phyloP scores from a whole-genome alignment of 805 yeast genomes.

The Metschnikowia cubensis region DNA sequence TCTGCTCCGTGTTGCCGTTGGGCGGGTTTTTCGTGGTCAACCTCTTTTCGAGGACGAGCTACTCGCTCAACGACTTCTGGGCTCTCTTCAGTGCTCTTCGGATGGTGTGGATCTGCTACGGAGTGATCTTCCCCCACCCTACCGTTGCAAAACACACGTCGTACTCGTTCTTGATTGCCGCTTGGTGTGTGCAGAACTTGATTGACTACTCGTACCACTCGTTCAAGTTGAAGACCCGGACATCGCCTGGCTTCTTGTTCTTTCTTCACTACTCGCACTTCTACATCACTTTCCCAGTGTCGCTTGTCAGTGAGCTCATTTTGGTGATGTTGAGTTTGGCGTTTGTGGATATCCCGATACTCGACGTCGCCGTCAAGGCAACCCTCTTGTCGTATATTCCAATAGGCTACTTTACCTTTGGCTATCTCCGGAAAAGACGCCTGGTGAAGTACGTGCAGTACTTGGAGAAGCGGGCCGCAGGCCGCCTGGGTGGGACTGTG shows the following conservation, averaged over 20 bases:
- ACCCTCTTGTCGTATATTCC: constrained; percentile 34
- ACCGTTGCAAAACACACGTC: constrained; percentile 39
- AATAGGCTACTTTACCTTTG: constrained; percentile 33
- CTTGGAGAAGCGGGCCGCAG: constrained; percentile 20
- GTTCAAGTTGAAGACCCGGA: constrained; percentile 32
- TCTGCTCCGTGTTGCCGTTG: constrained; percentile 34
- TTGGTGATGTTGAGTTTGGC: constrained; percentile 34
- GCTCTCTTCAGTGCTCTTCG: constrained; percentile 25
- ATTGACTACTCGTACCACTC: constrained; percentile 34
- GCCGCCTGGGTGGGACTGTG: not conserved
- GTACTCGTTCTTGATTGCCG: constrained; percentile 34
- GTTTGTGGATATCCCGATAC: constrained; percentile 22
- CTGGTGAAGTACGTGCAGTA: constrained; percentile 19
- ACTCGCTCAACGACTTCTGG: constrained; percentile 23
- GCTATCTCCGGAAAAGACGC: constrained; percentile 23
- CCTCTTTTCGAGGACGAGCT: not conserved
- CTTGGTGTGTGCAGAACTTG: constrained; percentile 34
- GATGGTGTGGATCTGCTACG: constrained; percentile 39
- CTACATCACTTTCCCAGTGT: constrained; percentile 33
- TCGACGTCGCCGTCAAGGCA: constrained; percentile 26
- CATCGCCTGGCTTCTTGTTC: constrained; percentile 33
- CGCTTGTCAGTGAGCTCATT: constrained; percentile 32
- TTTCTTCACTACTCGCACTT: constrained; percentile 35
- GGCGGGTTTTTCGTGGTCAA: constrained; percentile 20
- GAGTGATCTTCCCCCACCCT: constrained; percentile 40